Evolutionary conservation across 2,329 filamentous ascomycete genomes (phyloP).

Genomic region (Diaporthe sp.): DNA sequence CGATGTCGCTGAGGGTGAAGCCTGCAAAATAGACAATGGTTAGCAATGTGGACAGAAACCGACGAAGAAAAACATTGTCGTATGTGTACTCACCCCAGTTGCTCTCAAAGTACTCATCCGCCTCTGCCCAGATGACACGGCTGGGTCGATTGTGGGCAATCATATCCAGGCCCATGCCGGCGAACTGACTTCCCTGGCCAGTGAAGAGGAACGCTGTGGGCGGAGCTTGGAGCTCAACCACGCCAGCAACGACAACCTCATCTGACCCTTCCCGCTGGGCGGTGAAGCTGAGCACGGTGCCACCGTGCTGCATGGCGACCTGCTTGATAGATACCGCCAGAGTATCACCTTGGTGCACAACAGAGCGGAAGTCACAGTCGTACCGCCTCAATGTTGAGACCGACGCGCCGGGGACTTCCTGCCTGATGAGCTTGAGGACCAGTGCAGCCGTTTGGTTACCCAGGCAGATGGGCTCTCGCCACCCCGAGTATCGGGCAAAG

Average conservation of each 20-base stretch:
- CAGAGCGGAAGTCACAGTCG: slow-evolving; percentile 4
- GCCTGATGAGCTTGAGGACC: slow-evolving; percentile 86
- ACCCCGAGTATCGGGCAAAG: slow-evolving; percentile 93
- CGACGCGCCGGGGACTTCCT: not conserved
- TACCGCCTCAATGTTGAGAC: not conserved
- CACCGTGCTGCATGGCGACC: not conserved
- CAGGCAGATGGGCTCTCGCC: slow-evolving; percentile 97
- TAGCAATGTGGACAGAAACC: not conserved
- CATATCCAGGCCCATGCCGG: slow-evolving; percentile 55
- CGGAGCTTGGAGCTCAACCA: slow-evolving; percentile 3
- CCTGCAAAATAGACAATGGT: not conserved
- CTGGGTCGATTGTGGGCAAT: slow-evolving; percentile 38
- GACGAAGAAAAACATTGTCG: slow-evolving; percentile 41
- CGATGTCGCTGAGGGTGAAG: slow-evolving; percentile 43
- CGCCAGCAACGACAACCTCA: not conserved
- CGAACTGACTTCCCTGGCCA: slow-evolving; percentile 52
- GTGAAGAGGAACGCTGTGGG: slow-evolving; percentile 51
- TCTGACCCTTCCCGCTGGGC: not conserved
- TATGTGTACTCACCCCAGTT: slow-evolving; percentile 43
- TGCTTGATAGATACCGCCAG: not conserved
- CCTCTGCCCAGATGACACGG: slow-evolving; percentile 47
- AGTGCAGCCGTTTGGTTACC: slow-evolving; percentile 99
- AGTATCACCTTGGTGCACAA: not conserved
- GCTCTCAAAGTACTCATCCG: slow-evolving; percentile 46
- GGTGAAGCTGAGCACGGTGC: not conserved